Evolutionary conservation across 345 rosid species (phyloP).

Genomic region (Cochlearia excelsa): DNA sequence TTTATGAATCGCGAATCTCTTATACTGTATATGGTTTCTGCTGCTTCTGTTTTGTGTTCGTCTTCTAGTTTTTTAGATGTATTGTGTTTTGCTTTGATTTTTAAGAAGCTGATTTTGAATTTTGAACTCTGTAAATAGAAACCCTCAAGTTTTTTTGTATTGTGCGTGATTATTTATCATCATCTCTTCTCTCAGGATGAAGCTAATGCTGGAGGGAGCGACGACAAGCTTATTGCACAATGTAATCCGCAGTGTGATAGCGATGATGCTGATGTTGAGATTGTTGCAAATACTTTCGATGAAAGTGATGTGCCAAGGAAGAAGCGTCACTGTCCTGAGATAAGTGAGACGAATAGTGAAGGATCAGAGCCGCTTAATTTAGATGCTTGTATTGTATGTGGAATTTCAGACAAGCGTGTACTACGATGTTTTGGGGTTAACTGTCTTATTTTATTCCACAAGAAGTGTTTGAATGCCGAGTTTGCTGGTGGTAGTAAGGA

Average conservation of each 20-base stretch:
- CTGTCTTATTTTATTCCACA: constrained; percentile 27
- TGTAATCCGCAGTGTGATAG: constrained; percentile 6
- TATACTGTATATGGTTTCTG: too few relatives aligned
- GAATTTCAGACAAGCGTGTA: constrained; percentile 6
- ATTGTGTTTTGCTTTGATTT: too few relatives aligned
- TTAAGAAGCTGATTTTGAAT: background rate
- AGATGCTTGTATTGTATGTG: constrained; percentile 33
- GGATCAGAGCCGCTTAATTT: background rate
- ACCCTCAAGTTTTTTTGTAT: background rate
- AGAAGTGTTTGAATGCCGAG: constrained; percentile 26
- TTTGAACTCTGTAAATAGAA: background rate
- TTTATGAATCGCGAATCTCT: background rate
- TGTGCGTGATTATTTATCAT: background rate
- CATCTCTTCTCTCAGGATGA: constrained; percentile 24
- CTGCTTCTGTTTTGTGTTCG: too few relatives aligned
- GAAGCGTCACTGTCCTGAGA: constrained; percentile 27
- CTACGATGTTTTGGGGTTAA: constrained; percentile 14
- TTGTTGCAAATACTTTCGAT: constrained; percentile 18
- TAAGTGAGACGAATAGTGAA: background rate
- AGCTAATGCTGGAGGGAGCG: constrained; percentile 15
- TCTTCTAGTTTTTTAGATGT: too few relatives aligned
- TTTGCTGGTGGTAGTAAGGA: constrained; percentile 2
- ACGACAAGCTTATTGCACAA: background rate
- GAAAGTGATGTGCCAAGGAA: constrained; percentile 22
- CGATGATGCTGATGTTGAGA: constrained; percentile 16